Evolutionary conservation across 1,284 basidiomycete species (phyloP).

Genomic region (Pseudozyma thailandica): DNA sequence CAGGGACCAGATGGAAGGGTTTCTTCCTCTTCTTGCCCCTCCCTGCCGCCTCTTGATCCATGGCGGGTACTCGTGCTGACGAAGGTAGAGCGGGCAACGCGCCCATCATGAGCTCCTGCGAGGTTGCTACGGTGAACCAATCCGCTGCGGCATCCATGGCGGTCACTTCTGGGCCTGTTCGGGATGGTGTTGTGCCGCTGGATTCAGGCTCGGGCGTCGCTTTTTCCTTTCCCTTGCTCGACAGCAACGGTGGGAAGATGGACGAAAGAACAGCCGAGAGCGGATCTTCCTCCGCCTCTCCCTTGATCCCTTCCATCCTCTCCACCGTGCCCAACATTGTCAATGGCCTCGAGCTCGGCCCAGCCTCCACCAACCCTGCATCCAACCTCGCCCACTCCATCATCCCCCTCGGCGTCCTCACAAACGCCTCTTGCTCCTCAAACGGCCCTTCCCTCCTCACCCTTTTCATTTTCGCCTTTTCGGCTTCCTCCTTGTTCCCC

Average conservation of each 20-base stretch:
- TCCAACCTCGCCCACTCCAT: slow-evolving; percentile 51
- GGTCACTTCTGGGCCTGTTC: not conserved
- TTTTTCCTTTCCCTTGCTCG: slow-evolving; percentile 42
- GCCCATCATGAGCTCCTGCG: slow-evolving; percentile 46
- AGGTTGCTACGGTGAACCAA: slow-evolving; percentile 56
- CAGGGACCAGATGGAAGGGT: slow-evolving; percentile 36
- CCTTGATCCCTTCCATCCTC: slow-evolving; percentile 33
- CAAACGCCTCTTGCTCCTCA: slow-evolving; percentile 74
- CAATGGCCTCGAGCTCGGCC: slow-evolving; percentile 39
- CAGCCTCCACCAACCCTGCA: slow-evolving; percentile 15
- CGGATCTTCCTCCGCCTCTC: slow-evolving; percentile 17
- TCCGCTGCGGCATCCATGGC: slow-evolving; percentile 26
- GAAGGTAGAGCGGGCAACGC: slow-evolving; percentile 47
- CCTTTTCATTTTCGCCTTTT: slow-evolving; percentile 11
- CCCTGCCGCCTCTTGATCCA: not conserved
- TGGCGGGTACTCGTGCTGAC: slow-evolving; percentile 5
- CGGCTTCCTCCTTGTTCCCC: not conserved
- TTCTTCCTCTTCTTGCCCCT: slow-evolving; percentile 26
- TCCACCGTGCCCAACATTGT: slow-evolving; percentile 17
- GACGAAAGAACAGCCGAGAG: slow-evolving; percentile 21
- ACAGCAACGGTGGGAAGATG: slow-evolving; percentile 22
- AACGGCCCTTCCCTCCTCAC: slow-evolving; percentile 51
- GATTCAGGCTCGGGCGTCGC: slow-evolving; percentile 30
- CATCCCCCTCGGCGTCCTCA: slow-evolving; percentile 83
- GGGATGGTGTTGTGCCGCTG: not conserved